These are phyloP conservation scores for Allomyces arbusculus DNA, from an alignment of 192 early-diverging fungal species.

Conservation along the genomic window DNA sequence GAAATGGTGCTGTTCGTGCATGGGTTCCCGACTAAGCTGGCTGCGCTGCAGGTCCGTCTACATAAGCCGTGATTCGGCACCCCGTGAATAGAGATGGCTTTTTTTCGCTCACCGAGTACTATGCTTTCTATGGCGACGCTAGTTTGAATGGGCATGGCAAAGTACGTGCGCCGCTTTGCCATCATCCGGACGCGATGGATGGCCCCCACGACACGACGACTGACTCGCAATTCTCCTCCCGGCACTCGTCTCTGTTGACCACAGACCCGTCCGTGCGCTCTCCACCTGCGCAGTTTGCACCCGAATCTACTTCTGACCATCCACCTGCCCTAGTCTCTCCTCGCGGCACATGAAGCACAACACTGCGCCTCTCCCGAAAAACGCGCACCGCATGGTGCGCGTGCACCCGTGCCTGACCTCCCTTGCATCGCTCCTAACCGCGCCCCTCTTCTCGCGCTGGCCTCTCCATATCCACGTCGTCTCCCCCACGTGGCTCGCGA, in stretches of 20 bases:
- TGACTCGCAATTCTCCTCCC: not conserved
- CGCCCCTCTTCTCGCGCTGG: not conserved
- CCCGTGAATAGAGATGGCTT: not conserved
- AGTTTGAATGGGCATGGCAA: conserved; percentile 31
- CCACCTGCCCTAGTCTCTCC: not conserved
- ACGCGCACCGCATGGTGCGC: not conserved
- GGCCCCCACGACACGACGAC: not conserved
- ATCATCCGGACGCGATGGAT: too few species aligned
- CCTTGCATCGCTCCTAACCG: not conserved
- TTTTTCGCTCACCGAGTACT: not conserved
- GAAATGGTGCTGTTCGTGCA: conserved; percentile 21
- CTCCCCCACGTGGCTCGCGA: not conserved
- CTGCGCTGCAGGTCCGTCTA: conserved; percentile 18
- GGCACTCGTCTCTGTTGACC: not conserved
- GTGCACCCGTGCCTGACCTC: not conserved
- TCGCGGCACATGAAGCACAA: not conserved
- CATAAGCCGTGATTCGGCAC: not conserved
- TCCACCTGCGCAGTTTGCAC: not conserved
- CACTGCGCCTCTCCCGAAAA: not conserved
- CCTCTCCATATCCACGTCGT: not conserved
- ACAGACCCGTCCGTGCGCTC: not conserved
- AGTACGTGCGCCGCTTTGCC: not conserved
- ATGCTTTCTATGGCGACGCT: not conserved
- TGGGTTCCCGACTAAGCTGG: conserved; percentile 22
- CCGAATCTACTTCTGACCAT: not conserved